phyloP scores from a whole-genome alignment of 352 stramenopile species.

The Globisporangium cylindrosporum region DNA sequence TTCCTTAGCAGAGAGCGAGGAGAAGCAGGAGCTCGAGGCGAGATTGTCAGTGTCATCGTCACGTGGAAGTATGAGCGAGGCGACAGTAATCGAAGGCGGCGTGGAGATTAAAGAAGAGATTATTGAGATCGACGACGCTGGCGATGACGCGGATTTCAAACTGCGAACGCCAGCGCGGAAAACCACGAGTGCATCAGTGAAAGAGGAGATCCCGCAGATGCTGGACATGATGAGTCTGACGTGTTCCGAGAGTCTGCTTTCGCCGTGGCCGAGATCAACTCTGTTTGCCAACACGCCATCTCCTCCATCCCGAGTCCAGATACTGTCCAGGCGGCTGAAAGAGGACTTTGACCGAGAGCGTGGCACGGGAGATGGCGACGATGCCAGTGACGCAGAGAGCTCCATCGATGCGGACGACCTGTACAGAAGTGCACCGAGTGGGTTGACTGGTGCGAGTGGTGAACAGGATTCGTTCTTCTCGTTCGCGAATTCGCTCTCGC shows the following conservation, averaged over 20 bases:
- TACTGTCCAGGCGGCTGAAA: constrained; percentile 33
- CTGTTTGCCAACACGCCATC: constrained; percentile 25
- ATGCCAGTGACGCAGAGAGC: constrained; percentile 12
- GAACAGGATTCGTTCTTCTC: constrained; percentile 83
- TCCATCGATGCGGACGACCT: constrained; percentile 29
- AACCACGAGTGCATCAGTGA: constrained; percentile 6
- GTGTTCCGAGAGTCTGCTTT: constrained; percentile 13
- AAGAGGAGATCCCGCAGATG: constrained; percentile 20
- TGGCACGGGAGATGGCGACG: constrained; percentile 9
- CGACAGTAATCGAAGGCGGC: background rate
- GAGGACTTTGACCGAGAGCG: constrained; percentile 35
- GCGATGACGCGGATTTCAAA: constrained; percentile 11
- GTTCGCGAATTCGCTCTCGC: constrained; percentile 73
- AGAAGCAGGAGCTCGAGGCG: constrained; percentile 4
- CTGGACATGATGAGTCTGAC: constrained; percentile 19
- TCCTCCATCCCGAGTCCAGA: constrained; percentile 25
- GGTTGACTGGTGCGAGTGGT: constrained; percentile 27
- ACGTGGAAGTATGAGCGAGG: background rate
- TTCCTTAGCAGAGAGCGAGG: background rate
- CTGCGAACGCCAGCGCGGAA: constrained; percentile 20
- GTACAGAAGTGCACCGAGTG: constrained; percentile 37
- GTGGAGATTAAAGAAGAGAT: constrained; percentile 11
- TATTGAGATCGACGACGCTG: constrained; percentile 6
- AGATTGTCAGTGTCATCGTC: constrained; percentile 1
- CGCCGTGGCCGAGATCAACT: constrained; percentile 18